Evolutionary conservation across 106 monocot species (phyloP).

Genomic region (Cymbidium sinense): DNA sequence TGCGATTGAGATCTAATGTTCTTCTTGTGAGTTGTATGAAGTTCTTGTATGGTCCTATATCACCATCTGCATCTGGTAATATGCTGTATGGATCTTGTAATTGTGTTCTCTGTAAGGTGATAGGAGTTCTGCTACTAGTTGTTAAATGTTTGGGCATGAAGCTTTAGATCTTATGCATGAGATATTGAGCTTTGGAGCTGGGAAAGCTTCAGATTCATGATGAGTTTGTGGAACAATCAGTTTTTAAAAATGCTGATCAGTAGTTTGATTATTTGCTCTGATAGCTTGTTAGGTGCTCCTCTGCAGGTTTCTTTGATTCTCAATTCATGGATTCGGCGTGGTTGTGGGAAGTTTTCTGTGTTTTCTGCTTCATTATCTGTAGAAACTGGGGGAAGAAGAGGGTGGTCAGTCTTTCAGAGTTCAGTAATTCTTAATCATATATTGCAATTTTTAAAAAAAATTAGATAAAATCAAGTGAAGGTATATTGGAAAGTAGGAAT

Average conservation of each 20-base stretch:
- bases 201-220: conserved; percentile 11
- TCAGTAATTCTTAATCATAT: no score
- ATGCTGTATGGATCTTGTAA: conserved; percentile 16
- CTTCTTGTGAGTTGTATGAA: conserved; percentile 45
- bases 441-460: no score
- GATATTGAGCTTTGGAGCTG: conserved; percentile 37
- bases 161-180: conserved; percentile 78
- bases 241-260: conserved; percentile 66
- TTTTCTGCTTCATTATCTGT: conserved; percentile 33
- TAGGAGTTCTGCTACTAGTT: no score
- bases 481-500: no score
- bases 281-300: conserved; percentile 57
- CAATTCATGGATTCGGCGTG: neutral
- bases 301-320: conserved; percentile 13
- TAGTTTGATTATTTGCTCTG: conserved; percentile 53
- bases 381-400: neutral
- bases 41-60: conserved; percentile 39
- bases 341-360: conserved; percentile 14
- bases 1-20: conserved; percentile 45
- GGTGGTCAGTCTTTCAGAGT: no score
- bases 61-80: conserved; percentile 22
- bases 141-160: no score
- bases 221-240: conserved; percentile 26
- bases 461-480: no score
- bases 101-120: no score